These are phyloP conservation scores for Musa balbisiana DNA, from an alignment of 202 grass and related monocot genomes.

Conservation along the genomic window DNA sequence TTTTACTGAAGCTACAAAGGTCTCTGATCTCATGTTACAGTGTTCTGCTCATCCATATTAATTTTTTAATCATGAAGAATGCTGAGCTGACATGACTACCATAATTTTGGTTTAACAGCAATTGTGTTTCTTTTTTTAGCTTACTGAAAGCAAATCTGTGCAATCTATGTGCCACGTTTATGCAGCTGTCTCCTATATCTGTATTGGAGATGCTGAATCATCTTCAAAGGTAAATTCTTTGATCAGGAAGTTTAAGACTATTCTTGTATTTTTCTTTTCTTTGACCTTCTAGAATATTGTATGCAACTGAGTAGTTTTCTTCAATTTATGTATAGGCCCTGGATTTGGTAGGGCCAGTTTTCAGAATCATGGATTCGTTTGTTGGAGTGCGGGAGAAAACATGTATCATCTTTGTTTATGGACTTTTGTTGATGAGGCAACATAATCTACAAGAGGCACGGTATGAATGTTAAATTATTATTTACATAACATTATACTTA, in stretches of 20 bases:
- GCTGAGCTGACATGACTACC: not conserved
- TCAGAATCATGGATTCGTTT: constrained; percentile 92
- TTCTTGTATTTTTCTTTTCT: constrained; percentile 3
- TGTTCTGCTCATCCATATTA: not conserved
- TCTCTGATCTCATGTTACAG: constrained; percentile 5
- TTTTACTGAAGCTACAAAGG: constrained; percentile 77
- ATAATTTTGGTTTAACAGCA: not conserved
- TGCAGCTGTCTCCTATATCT: constrained; percentile 80
- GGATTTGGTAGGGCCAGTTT: constrained; percentile 88
- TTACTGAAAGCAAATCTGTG: constrained; percentile 80
- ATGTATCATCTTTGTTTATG: constrained; percentile 94
- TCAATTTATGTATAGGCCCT: constrained; percentile 51
- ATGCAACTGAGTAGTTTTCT: constrained; percentile 11
- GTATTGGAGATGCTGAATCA: constrained; percentile 76
- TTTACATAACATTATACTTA: not conserved
- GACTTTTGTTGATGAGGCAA: constrained; percentile 94
- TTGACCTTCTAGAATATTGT: constrained; percentile 14
- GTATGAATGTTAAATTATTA: constrained; percentile 29
- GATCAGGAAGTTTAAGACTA: not conserved
- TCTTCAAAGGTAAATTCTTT: constrained; percentile 58
- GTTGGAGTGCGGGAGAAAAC: constrained; percentile 94
- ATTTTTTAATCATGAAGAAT: constrained; percentile 20
- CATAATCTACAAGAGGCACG: constrained; percentile 96
- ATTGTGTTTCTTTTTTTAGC: constrained; percentile 32
- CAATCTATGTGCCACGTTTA: constrained; percentile 98